Evolutionary conservation across 2,329 filamentous ascomycete genomes (phyloP), one percentile per base, ranked within the genome.

Genomic region (Hymenoscyphus fraxineus): DNA sequence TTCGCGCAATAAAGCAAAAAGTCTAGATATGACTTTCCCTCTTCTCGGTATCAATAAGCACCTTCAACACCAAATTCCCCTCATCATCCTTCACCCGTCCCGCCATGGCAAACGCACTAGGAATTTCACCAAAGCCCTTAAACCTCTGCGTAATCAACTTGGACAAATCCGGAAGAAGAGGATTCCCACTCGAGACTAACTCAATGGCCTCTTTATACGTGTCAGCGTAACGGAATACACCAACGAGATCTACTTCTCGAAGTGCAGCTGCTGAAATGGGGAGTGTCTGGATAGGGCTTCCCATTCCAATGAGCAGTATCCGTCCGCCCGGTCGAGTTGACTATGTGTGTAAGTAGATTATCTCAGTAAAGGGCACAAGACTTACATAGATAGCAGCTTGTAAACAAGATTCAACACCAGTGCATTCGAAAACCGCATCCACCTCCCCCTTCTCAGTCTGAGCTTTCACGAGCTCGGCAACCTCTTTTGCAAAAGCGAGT

Each of bases 181-280:
- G 68, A 31, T 74, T 86, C 0, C 90, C 90, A 76, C 89, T 93
- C 80, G 91, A 86, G 32, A 98, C 84, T 68, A 98, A 81, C 60
- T 93, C 85, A 70, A 98, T 97, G 44, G 95, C 95, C 67, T 92
- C 87, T 38, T 92, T 93, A 91, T 94, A 98, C 12, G 92, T 96
- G 81, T 97, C 89, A 32, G 88, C 88, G 70, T 93, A 93, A 60
- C 90, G 83, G 79, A 93, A 92, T 44, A 91, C 87, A 55, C 89
- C 89, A 10, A 91, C 78, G 27, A 93, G 86, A 73, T 93, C 90
- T 58, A 93, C 85, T 77, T 93, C 90, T 60, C 89, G 84, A n/a
- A 91, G 80, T 38, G 89, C 88, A 2, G 89, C 89, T 9, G 88
- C 87, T 6, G 87, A 90, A 63, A 93, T 81, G 1, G 89, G 89